Percentiles rank a stretch among this genome's conserved stretches.
phyloP scores from a whole-genome alignment of 2,329 filamentous ascomycete species.

The Penicillium rolfsii region DNA sequence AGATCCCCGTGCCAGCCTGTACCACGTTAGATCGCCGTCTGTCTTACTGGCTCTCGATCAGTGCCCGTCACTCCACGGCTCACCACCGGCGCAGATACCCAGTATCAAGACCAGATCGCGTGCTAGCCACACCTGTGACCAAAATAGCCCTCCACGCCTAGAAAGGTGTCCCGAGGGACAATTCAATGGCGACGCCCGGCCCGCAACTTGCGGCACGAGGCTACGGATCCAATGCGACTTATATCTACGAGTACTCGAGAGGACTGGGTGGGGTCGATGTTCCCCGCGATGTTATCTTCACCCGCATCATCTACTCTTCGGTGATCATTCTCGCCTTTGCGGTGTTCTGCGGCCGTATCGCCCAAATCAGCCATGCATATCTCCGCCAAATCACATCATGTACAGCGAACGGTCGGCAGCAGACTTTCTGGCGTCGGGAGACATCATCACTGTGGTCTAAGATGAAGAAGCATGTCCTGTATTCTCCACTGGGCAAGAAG shows the following conservation, averaged over 20 bases:
- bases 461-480: constrained; percentile 53
- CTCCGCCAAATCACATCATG: constrained; percentile 49
- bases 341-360: constrained; percentile 46
- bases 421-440: constrained; percentile 52
- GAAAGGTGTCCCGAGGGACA: constrained; percentile 13
- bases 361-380: constrained; percentile 50
- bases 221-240: constrained; percentile 43
- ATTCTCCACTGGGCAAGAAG: constrained; percentile 71
- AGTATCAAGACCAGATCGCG: not conserved
- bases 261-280: constrained; percentile 46
- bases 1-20: not conserved
- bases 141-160: not conserved
- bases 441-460: constrained; percentile 46
- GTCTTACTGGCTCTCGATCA: not conserved
- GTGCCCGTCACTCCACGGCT: not conserved
- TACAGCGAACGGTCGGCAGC: constrained; percentile 41
- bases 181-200: constrained; percentile 35
- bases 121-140: not conserved
- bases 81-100: not conserved
- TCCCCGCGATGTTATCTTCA: constrained; percentile 44
- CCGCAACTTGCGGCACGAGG: constrained; percentile 31
- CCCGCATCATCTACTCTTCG: constrained; percentile 45
- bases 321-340: constrained; percentile 40
- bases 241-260: constrained; percentile 46
- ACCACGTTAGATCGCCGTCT: not conserved